Base-by-base conservation (phyloP, 768 basidiomycete genomes). In the Pholiota molesta region DNA sequence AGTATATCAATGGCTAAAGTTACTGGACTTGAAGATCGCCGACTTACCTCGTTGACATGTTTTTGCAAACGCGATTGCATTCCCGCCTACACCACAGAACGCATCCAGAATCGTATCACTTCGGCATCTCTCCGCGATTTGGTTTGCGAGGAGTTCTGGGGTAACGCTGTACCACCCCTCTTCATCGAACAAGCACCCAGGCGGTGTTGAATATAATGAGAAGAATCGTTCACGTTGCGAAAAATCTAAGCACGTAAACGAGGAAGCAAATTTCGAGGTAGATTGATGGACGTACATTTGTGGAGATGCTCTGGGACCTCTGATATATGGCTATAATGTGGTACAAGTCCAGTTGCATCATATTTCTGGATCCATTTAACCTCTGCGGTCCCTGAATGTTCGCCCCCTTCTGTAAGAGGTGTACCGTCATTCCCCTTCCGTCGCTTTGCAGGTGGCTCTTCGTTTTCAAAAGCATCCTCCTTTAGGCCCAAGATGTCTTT, bases 101-200 rank as follows among this genome's bases (percentile, higher is more conserved):
- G 95, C 94, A 71, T 99, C 97, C 37, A 97, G 80, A 62, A 97
- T 81, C 3, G 89, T 89, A 63, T 86, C 86, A 65, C 90, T 94
- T 8, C 91, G 85, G 79, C 97, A 97, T 23, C 96, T 81, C 66
- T 97, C 91, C 0, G 97, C 97, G 49, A 98, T 98, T 72, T 94
- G 95, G 62, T 85, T 75, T 8, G 96, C 97, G n/a, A 99, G 87
- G 40, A 82, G 82, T 69, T 99, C 95, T 0, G 97, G 97, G 0
- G 97, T 99, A 61, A 99, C 90, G 63, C 92, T 95, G 75, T 91
- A 99, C 97, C 96, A 98, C n/a, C 97, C 97, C 72, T 97, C 94
- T 66, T 92, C 87, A 65, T 99, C 97, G 11, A 99, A 78, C 2
- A 97, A 80, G 71, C 95, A 94, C 0, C 95, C 95, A 0, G 82